Conservation (phyloP, 2,329 filamentous ascomycete species). For the Neonectria neomacrospora region DNA sequence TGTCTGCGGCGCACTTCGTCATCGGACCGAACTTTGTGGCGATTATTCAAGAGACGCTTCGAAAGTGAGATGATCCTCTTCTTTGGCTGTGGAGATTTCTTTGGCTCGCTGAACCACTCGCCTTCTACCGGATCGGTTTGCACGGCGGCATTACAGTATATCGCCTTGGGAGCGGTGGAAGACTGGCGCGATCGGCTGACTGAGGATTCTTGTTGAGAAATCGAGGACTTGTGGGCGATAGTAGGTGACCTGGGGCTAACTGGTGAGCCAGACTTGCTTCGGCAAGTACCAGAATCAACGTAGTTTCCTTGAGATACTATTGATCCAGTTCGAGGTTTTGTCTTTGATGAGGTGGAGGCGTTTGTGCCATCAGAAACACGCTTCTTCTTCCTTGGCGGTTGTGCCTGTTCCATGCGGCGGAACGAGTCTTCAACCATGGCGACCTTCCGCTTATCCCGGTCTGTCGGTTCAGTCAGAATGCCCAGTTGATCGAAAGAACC, state of each 20-base stretch:
- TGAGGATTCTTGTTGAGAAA: slow-evolving; percentile 45
- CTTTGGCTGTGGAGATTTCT: slow-evolving; percentile 52
- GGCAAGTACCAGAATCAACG: slow-evolving; percentile 63
- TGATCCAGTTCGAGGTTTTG: slow-evolving; percentile 54
- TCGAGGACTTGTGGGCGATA: slow-evolving; percentile 44
- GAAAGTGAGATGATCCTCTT: slow-evolving; percentile 65
- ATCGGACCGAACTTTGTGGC: slow-evolving; percentile 56
- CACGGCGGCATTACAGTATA: slow-evolving; percentile 62
- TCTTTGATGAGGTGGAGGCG: slow-evolving; percentile 49
- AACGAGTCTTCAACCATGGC: slow-evolving; percentile 73
- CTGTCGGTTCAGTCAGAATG: slow-evolving; percentile 71
- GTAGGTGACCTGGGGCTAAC: slow-evolving; percentile 55
- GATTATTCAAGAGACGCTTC: slow-evolving; percentile 62
- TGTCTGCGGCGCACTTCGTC: slow-evolving; percentile 52
- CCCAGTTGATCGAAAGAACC: slow-evolving; percentile 69
- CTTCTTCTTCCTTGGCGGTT: slow-evolving; percentile 70
- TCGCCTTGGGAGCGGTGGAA: slow-evolving; percentile 53
- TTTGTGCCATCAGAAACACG: slow-evolving; percentile 65
- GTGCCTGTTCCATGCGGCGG: slow-evolving; percentile 70
- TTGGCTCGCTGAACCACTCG: slow-evolving; percentile 61
- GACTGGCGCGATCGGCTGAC: slow-evolving; percentile 49
- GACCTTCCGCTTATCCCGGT: slow-evolving; percentile 74
- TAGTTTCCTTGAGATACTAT: slow-evolving; percentile 55
- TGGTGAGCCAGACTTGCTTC: slow-evolving; percentile 66
- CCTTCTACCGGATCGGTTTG: slow-evolving; percentile 67